Evolutionary conservation across 176 grass and related monocot species (phyloP).

Genomic region (Hsuehochloa calcarea): DNA sequence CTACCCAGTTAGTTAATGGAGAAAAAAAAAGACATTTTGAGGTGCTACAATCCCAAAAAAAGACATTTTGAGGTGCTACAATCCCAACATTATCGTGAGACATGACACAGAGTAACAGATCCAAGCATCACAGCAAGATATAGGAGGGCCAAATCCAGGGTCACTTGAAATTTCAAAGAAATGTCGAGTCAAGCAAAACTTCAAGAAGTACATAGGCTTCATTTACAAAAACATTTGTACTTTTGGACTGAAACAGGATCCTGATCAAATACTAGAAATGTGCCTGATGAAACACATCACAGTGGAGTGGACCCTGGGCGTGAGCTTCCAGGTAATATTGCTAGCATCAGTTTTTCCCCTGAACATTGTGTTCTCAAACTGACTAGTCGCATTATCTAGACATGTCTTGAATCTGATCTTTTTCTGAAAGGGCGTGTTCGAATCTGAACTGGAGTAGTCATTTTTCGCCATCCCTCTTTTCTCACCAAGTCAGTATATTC

Average conservation of each 20-base stretch:
- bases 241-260: background rate
- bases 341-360: background rate
- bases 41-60: background rate
- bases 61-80: background rate
- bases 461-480: background rate
- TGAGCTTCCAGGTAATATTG: background rate
- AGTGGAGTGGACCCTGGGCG: background rate
- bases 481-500: background rate
- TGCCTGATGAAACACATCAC: background rate
- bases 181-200: background rate
- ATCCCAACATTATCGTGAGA: background rate
- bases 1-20: background rate
- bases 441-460: background rate
- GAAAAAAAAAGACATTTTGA: background rate
- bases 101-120: background rate
- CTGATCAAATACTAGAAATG: background rate
- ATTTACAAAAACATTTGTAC: background rate
- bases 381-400: background rate
- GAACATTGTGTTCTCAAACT: background rate
- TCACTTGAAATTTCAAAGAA: background rate
- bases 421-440: background rate
- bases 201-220: background rate
- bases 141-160: background rate
- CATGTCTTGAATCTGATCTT: background rate
- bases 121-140: background rate